phyloP scores from a whole-genome alignment of 2,329 filamentous ascomycete species.

The Monascus ruber region DNA sequence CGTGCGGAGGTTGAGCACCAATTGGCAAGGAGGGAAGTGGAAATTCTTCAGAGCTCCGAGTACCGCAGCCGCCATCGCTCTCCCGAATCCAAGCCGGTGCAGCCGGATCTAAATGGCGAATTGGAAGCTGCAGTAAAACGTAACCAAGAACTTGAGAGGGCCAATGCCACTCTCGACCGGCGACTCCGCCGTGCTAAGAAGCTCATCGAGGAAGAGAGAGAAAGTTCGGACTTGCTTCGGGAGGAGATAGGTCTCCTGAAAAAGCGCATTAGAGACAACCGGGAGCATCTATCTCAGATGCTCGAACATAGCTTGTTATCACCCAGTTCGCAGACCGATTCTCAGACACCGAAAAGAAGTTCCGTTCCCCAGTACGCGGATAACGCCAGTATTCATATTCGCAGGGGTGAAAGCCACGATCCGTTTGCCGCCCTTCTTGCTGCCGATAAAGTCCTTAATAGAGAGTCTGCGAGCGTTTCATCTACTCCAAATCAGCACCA shows the following conservation, averaged over 20 bases:
- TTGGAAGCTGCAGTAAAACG: constrained; percentile 49
- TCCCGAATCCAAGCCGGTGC: constrained; percentile 36
- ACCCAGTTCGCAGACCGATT: constrained; percentile 46
- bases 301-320: constrained; percentile 61
- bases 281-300: constrained; percentile 72
- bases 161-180: constrained; percentile 52
- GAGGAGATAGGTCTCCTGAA: constrained; percentile 70
- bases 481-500: constrained; percentile 52
- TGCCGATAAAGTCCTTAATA: constrained; percentile 63
- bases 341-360: constrained; percentile 33
- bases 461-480: constrained; percentile 63
- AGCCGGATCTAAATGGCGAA: constrained; percentile 33
- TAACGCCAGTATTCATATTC: constrained; percentile 28
- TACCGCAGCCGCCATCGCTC: constrained; percentile 51
- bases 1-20: constrained; percentile 83
- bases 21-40: constrained; percentile 78
- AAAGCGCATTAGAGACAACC: constrained; percentile 76
- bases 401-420: constrained; percentile 46
- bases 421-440: constrained; percentile 67
- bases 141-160: constrained; percentile 55
- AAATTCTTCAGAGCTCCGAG: constrained; percentile 66
- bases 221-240: constrained; percentile 55
- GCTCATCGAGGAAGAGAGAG: constrained; percentile 65
- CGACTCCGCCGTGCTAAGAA: constrained; percentile 64
- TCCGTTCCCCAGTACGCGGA: constrained; percentile 29